phyloP scores from a whole-genome alignment of 345 rosid species.

The Citrus unshiu region DNA sequence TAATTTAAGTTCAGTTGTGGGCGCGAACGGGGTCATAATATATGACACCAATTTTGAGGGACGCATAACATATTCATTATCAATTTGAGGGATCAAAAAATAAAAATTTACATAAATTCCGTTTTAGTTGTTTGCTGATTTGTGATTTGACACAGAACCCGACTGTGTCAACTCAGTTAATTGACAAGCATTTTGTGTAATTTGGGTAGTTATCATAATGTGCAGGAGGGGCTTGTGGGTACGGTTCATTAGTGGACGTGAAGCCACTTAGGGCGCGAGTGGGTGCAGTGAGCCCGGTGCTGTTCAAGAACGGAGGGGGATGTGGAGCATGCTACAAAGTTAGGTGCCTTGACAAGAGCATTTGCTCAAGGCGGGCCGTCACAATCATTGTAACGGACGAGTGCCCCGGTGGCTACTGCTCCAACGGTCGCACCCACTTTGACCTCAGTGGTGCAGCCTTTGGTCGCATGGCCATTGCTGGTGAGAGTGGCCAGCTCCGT shows the following conservation, averaged over 20 bases:
- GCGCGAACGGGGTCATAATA: neutral
- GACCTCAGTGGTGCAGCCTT: conserved; percentile 98
- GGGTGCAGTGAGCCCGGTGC: conserved; percentile 83
- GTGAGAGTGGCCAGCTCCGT: conserved; percentile 56
- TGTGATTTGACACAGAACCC: neutral
- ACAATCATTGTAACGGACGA: conserved; percentile 92
- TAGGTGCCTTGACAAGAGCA: conserved; percentile 61
- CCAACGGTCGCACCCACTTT: conserved; percentile 65
- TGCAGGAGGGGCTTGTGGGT: conserved; percentile 97
- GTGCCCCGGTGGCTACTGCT: conserved; percentile 73
- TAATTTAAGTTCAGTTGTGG: neutral
- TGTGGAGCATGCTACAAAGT: conserved; percentile 96
- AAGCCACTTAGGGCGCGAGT: conserved; percentile 82
- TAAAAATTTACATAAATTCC: no score
- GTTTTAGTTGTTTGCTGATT: no score
- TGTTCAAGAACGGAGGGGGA: conserved; percentile 85
- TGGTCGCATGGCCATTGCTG: conserved; percentile 80
- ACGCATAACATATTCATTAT: neutral
- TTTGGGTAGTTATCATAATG: neutral
- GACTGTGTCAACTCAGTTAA: neutral
- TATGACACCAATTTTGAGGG: neutral
- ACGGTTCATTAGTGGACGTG: conserved; percentile 84
- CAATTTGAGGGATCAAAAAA: neutral
- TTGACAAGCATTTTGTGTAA: no score
- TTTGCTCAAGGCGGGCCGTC: conserved; percentile 79